These are phyloP conservation scores for Ustilago tritici DNA, from an alignment of 1,284 basidiomycete species.

Conservation along the genomic window DNA sequence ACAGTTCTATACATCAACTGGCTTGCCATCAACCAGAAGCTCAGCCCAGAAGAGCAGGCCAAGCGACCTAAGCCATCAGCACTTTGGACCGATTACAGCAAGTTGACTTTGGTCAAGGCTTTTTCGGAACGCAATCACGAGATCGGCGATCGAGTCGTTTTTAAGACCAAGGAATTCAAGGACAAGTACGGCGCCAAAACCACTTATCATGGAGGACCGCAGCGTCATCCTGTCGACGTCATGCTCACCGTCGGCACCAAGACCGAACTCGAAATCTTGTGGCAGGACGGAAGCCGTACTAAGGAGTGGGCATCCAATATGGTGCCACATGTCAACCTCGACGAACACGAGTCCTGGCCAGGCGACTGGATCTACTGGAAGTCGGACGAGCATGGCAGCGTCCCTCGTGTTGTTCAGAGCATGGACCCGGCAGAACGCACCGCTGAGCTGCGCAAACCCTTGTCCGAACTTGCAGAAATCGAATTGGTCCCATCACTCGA, in stretches of 20 bases:
- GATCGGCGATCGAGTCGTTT: slow-evolving; percentile 69
- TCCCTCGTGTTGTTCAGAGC: slow-evolving; percentile 80
- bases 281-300: slow-evolving; percentile 82
- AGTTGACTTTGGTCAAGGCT: slow-evolving; percentile 47
- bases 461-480: slow-evolving; percentile 62
- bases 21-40: slow-evolving; percentile 85
- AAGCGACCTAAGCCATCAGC: slow-evolving; percentile 43
- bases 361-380: slow-evolving; percentile 91
- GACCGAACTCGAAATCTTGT: slow-evolving; percentile 80
- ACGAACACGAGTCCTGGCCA: slow-evolving; percentile 73
- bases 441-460: slow-evolving; percentile 57
- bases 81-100: slow-evolving; percentile 44
- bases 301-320: slow-evolving; percentile 77
- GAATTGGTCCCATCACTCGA: slow-evolving; percentile 86
- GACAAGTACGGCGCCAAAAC: slow-evolving; percentile 45
- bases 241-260: slow-evolving; percentile 77
- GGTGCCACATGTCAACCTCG: slow-evolving; percentile 78
- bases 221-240: slow-evolving; percentile 41
- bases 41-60: slow-evolving; percentile 49
- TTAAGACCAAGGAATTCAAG: slow-evolving; percentile 47
- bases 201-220: slow-evolving; percentile 34
- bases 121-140: slow-evolving; percentile 52
- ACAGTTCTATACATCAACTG: slow-evolving; percentile 84
- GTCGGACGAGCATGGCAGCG: slow-evolving; percentile 75
- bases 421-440: slow-evolving; percentile 66